Conservation (phyloP, 75 land plant species). For the Isoetes taiwanensis region DNA sequence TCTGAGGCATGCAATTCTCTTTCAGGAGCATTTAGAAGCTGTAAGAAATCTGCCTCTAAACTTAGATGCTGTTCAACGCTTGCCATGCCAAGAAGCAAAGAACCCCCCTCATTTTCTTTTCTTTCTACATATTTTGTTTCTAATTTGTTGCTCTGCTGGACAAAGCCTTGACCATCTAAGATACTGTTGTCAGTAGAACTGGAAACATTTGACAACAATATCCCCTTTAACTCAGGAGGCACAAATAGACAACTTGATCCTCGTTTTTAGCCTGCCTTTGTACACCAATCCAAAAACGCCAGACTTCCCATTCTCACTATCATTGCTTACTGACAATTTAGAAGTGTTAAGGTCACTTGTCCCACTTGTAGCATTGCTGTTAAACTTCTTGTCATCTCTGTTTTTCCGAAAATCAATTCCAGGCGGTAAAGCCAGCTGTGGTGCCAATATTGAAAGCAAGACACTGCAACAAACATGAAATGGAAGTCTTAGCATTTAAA, state of each 20-base stretch:
- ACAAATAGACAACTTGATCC: too few relatives aligned
- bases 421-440: constrained; percentile 60
- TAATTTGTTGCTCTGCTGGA: constrained; percentile 7
- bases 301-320: too few relatives aligned
- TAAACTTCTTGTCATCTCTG: too few relatives aligned
- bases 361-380: too few relatives aligned
- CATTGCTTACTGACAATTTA: too few relatives aligned
- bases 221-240: too few relatives aligned
- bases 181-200: constrained; percentile 14
- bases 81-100: constrained; percentile 26
- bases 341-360: too few relatives aligned
- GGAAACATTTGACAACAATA: constrained; percentile 8
- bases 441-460: constrained; percentile 72
- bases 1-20: constrained; percentile 72
- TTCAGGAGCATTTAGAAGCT: constrained; percentile 46
- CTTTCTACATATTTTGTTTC: constrained; percentile 13
- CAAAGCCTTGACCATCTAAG: constrained; percentile 23
- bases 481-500: too few relatives aligned
- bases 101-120: constrained; percentile 3
- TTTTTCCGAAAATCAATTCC: constrained; percentile 51
- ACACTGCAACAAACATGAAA: constrained; percentile 73
- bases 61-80: constrained; percentile 29
- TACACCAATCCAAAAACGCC: too few relatives aligned
- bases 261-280: too few relatives aligned
- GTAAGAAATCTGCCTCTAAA: constrained; percentile 60